Percentiles rank a stretch among this genome's conserved stretches.
Evolutionary conservation across 2,329 filamentous ascomycete genomes (phyloP).

Genomic region (Fusarium proliferatum): DNA sequence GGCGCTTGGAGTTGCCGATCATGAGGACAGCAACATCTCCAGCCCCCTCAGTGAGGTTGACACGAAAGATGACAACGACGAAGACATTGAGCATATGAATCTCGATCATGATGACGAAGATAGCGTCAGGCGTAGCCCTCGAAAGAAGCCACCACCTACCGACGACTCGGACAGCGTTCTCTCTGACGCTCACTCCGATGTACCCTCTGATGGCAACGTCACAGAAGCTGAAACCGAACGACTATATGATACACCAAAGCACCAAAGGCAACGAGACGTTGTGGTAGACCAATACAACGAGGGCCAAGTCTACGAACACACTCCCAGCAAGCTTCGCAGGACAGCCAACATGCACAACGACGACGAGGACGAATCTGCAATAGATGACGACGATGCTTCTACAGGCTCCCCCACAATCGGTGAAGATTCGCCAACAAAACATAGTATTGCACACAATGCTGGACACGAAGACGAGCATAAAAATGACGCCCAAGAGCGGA

Average conservation of each 20-base stretch:
- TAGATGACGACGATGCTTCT: constrained; percentile 55
- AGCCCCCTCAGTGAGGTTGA: constrained; percentile 95
- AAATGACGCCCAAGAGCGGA: constrained; percentile 54
- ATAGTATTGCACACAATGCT: constrained; percentile 41
- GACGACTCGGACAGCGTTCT: constrained; percentile 64
- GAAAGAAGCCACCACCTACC: constrained; percentile 47
- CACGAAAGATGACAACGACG: constrained; percentile 78
- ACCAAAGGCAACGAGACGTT: constrained; percentile 70
- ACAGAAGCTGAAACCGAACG: constrained; percentile 96
- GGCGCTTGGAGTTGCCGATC: constrained; percentile 54
- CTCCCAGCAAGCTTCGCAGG: constrained; percentile 81
- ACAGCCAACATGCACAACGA: constrained; percentile 50
- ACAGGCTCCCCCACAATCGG: constrained; percentile 53
- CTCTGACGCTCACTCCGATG: constrained; percentile 62
- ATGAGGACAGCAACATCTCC: constrained; percentile 78
- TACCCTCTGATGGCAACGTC: constrained; percentile 62
- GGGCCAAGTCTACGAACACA: constrained; percentile 69
- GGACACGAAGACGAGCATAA: constrained; percentile 47
- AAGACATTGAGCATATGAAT: constrained; percentile 70
- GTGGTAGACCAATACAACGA: constrained; percentile 67
- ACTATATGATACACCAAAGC: constrained; percentile 87
- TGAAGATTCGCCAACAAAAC: constrained; percentile 53
- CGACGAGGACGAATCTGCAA: constrained; percentile 54
- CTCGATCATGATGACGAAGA: constrained; percentile 54
- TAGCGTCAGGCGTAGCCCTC: constrained; percentile 44